These are phyloP conservation scores for Sporothrix sp. DNA, from an alignment of 2,329 filamentous ascomycete genomes.

Conservation along the genomic window DNA sequence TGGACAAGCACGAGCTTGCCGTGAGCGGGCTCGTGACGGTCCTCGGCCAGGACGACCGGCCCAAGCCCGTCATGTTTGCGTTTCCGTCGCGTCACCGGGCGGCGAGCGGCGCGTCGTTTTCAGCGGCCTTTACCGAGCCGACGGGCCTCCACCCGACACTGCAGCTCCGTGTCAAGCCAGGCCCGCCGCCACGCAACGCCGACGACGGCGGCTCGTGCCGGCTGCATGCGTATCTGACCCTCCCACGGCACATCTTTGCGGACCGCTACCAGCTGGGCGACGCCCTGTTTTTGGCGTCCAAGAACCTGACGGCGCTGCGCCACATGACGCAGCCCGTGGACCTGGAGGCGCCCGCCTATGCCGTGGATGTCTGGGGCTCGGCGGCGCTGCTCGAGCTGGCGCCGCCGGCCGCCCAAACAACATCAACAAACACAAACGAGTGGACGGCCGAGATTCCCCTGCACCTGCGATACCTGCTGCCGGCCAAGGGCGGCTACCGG, in stretches of 20 bases:
- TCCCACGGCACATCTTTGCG: conserved; percentile 72
- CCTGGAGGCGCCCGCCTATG: conserved; percentile 82
- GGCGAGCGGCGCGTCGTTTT: conserved; percentile 42
- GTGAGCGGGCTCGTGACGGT: conserved; percentile 71
- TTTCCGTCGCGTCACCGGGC: conserved; percentile 69
- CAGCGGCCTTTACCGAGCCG: conserved; percentile 54
- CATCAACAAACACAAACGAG: conserved; percentile 8
- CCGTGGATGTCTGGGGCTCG: conserved; percentile 67
- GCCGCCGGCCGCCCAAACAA: conserved; percentile 26
- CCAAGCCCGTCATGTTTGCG: conserved; percentile 70
- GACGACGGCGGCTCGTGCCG: conserved; percentile 39
- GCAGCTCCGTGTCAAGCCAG: conserved; percentile 51
- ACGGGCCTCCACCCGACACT: conserved; percentile 78
- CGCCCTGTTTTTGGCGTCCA: conserved; percentile 65
- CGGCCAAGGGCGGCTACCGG: conserved; percentile 44
- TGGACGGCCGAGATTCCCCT: conserved; percentile 68
- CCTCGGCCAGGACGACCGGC: conserved; percentile 61
- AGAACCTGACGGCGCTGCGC: conserved; percentile 61
- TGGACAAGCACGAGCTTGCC: conserved; percentile 63
- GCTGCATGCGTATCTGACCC: conserved; percentile 70
- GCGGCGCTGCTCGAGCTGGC: conserved; percentile 65
- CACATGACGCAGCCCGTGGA: conserved; percentile 70
- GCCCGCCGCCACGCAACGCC: conserved; percentile 31
- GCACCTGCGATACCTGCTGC: conserved; percentile 73
- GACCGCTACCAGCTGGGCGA: conserved; percentile 80